Conservation (phyloP, 192 early-diverging fungal species). For the Coemansia sp. region DNA sequence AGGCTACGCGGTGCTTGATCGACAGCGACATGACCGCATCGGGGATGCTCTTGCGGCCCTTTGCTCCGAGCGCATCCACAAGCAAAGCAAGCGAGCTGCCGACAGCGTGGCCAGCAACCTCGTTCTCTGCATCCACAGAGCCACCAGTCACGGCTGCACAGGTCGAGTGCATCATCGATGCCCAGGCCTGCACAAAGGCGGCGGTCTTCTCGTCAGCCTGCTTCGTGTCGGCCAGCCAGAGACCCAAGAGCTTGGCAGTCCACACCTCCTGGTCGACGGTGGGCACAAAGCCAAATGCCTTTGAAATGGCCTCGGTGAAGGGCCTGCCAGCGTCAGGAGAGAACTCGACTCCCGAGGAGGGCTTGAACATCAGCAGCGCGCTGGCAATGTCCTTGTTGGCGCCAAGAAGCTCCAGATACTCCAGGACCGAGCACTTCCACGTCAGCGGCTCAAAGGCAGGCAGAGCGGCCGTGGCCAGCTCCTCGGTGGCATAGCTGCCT, state of each 20-base stretch:
- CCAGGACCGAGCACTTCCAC: slow-evolving; percentile 43
- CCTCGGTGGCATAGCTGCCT: slow-evolving; percentile 26
- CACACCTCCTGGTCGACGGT: slow-evolving; percentile 12
- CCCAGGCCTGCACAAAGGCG: too few relatives aligned
- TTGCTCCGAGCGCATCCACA: slow-evolving; percentile 2
- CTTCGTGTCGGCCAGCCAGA: slow-evolving; percentile 31
- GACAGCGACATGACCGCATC: slow-evolving; percentile 29
- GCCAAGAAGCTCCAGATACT: slow-evolving; percentile 33
- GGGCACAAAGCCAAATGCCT: slow-evolving; percentile 9
- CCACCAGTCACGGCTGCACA: too few relatives aligned
- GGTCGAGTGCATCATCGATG: too few relatives aligned
- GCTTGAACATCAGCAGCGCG: slow-evolving; percentile 32
- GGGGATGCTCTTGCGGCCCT: slow-evolving; percentile 15
- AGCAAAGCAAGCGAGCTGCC: slow-evolving; percentile 1
- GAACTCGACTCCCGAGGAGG: slow-evolving; percentile 29
- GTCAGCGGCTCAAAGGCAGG: slow-evolving; percentile 21
- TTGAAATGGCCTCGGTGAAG: slow-evolving; percentile 11
- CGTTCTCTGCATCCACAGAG: too few relatives aligned
- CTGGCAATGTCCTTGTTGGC: slow-evolving; percentile 15
- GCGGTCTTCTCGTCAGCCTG: neutral
- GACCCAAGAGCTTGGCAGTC: slow-evolving; percentile 29
- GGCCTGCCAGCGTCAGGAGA: slow-evolving; percentile 16
- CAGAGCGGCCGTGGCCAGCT: slow-evolving; percentile 20
- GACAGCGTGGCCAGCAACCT: too few relatives aligned
- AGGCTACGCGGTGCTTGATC: slow-evolving; percentile 22